Evolutionary conservation across 352 stramenopile species (phyloP).

Genomic region (Pythium chondricola): DNA sequence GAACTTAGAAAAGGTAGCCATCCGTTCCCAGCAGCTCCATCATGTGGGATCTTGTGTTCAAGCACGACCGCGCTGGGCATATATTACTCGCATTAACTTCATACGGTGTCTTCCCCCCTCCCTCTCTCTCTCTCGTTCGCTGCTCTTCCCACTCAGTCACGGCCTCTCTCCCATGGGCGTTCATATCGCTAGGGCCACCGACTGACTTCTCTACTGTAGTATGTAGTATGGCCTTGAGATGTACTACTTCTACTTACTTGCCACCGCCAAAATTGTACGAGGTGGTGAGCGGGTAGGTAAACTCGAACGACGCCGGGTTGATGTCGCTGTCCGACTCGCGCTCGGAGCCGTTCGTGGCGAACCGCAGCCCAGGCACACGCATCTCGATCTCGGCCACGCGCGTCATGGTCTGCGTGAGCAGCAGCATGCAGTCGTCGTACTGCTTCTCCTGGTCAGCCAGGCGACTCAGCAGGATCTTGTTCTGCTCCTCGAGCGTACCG

Average conservation of each 20-base stretch:
- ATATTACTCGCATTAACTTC: conserved; percentile 2
- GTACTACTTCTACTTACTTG: no score
- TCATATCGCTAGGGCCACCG: no score
- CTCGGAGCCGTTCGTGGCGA: conserved; percentile 13
- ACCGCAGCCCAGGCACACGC: conserved; percentile 27
- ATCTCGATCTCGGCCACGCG: conserved; percentile 81
- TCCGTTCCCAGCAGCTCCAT: no score
- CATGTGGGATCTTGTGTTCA: no score
- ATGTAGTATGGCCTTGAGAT: not conserved
- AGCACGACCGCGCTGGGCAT: no score
- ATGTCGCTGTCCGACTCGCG: conserved; percentile 13
- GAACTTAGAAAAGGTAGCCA: conserved; percentile 14
- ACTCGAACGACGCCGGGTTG: conserved; percentile 21
- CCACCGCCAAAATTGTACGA: not conserved
- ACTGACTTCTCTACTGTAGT: no score
- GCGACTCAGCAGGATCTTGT: conserved; percentile 63
- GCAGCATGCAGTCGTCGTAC: conserved; percentile 81
- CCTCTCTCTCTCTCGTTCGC: not conserved
- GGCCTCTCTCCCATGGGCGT: not conserved
- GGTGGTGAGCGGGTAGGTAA: conserved; percentile 14
- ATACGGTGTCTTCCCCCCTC: not conserved
- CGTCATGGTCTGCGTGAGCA: conserved; percentile 83
- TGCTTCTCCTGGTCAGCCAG: conserved; percentile 76
- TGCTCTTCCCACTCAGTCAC: no score
- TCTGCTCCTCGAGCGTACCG: conserved; percentile 57